Evolutionary conservation across 2,329 filamentous ascomycete genomes (phyloP).

Genomic region (Lasiodiplodia sp.): DNA sequence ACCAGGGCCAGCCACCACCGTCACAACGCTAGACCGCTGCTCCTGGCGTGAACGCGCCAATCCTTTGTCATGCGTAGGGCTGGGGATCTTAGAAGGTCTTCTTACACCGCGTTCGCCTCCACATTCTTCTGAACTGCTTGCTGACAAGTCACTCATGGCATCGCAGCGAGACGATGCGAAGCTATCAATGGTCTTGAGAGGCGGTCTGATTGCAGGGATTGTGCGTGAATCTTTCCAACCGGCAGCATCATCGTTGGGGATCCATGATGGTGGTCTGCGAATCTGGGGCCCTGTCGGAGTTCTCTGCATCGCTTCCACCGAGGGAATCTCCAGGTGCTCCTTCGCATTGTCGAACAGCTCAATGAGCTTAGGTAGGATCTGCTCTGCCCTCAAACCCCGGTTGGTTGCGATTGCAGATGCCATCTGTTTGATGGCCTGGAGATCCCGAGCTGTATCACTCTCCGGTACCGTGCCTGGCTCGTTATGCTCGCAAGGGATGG

Average conservation of each 20-base stretch:
- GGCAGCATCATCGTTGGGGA: constrained; percentile 19
- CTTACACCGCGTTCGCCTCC: constrained; percentile 1
- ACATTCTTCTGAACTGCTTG: constrained; percentile 24
- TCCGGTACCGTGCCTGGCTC: neutral
- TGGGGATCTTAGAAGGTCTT: constrained; percentile 22
- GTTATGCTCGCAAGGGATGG: neutral
- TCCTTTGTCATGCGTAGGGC: constrained; percentile 19
- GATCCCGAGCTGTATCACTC: constrained; percentile 8
- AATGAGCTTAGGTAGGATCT: constrained; percentile 45
- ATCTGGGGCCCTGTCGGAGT: constrained; percentile 21
- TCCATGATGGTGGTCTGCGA: constrained; percentile 23
- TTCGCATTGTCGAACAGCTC: constrained; percentile 39
- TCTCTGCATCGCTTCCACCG: constrained; percentile 8
- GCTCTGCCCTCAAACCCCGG: constrained; percentile 43
- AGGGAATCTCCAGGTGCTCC: constrained; percentile 12
- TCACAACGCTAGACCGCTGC: constrained; percentile 12
- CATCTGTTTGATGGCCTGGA: constrained; percentile 21
- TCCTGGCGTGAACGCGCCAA: constrained; percentile 18
- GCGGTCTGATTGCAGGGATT: constrained; percentile 13
- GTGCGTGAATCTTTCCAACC: neutral
- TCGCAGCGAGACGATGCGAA: constrained; percentile 7
- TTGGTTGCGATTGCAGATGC: constrained; percentile 40
- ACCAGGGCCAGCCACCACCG: constrained; percentile 7
- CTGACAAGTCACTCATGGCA: constrained; percentile 24
- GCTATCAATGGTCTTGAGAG: constrained; percentile 15